Percentiles rank a stretch among this genome's conserved stretches.
Evolutionary conservation across 768 basidiomycete species (phyloP).

Genomic region (Kwoniella sp.): DNA sequence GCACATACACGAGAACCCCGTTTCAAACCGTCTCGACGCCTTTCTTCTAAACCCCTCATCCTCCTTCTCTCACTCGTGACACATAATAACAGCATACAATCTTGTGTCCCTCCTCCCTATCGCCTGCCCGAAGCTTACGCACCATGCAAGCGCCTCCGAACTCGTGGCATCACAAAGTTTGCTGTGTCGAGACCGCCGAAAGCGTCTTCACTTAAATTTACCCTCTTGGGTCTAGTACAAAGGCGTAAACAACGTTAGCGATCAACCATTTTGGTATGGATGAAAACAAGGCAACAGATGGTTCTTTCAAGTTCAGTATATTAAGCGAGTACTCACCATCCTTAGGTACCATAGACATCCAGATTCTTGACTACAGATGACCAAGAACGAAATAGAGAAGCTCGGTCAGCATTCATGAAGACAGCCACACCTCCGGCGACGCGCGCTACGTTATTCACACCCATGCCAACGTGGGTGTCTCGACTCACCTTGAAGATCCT

Average conservation of each 20-base stretch:
- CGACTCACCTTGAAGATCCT: slow-evolving; percentile 60
- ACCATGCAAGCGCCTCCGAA: neutral
- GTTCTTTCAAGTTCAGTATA: no score
- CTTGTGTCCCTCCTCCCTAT: no score
- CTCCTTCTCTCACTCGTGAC: no score
- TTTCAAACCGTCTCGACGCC: neutral
- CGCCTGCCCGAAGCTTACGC: no score
- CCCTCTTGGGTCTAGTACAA: slow-evolving; percentile 7
- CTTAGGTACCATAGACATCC: slow-evolving; percentile 49
- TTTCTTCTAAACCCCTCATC: neutral
- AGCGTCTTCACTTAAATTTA: neutral
- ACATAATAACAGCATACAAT: no score
- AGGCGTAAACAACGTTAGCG: neutral
- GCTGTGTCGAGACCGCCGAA: no score
- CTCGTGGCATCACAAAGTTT: no score
- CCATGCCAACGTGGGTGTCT: no score
- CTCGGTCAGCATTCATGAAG: no score
- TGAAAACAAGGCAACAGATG: no score
- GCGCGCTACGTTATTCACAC: neutral
- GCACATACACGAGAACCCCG: neutral
- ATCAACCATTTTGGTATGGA: no score
- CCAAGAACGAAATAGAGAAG: no score
- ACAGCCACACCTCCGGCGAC: neutral
- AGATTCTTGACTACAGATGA: slow-evolving; percentile 41
- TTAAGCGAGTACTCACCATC: slow-evolving; percentile 40